Conservation (phyloP, 2,329 filamentous ascomycete genomes). For the Incumbomyces lentus region DNA sequence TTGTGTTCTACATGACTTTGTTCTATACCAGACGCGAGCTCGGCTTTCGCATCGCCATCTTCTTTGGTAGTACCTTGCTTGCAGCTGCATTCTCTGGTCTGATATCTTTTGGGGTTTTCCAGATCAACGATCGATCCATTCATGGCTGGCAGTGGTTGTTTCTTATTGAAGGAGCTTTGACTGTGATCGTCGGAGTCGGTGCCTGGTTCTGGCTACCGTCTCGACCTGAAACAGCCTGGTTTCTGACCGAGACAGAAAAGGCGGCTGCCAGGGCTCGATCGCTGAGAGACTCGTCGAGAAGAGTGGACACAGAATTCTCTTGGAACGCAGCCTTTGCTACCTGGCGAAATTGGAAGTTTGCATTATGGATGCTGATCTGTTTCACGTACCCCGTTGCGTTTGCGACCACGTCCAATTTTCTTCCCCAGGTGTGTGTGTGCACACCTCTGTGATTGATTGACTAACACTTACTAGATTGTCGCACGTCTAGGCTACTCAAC, state of each 20-base stretch:
- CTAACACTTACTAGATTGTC: background rate
- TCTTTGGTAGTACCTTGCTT: conserved; percentile 34
- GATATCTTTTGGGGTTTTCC: conserved; percentile 37
- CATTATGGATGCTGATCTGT: conserved; percentile 28
- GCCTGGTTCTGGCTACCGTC: conserved; percentile 42
- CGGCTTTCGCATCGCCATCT: conserved; percentile 36
- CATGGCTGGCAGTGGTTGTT: conserved; percentile 39
- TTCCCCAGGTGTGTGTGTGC: conserved; percentile 40
- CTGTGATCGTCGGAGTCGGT: conserved; percentile 36
- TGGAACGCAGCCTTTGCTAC: conserved; percentile 33
- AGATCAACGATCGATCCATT: conserved; percentile 26
- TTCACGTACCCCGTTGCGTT: conserved; percentile 41
- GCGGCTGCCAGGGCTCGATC: conserved; percentile 34
- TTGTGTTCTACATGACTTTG: conserved; percentile 44
- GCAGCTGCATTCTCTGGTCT: conserved; percentile 33
- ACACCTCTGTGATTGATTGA: conserved; percentile 29
- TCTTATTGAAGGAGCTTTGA: conserved; percentile 40
- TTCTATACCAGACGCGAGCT: conserved; percentile 33
- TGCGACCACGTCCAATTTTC: conserved; percentile 36
- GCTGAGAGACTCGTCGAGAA: conserved; percentile 36
- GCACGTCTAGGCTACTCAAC: background rate
- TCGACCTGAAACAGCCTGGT: conserved; percentile 37
- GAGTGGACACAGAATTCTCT: conserved; percentile 30
- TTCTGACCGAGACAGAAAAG: conserved; percentile 27
- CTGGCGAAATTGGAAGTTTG: conserved; percentile 35